Base-by-base conservation (phyloP, 2,329 filamentous ascomycete species). In the Allantophomopsis cytisporea region DNA sequence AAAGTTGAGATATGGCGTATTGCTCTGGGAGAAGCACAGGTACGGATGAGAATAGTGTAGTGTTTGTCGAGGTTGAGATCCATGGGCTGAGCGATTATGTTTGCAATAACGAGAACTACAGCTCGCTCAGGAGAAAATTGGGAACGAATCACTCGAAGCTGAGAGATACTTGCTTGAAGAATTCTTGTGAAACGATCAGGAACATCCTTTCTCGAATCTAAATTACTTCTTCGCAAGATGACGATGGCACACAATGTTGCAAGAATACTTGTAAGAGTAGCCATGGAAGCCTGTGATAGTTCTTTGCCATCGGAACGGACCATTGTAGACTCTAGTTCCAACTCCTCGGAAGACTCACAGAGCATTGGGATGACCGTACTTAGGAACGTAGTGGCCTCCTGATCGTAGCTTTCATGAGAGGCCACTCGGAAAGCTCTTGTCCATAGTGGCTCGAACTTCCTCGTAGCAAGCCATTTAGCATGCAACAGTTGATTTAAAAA, bases 391-490 rank as follows among this genome's bases (percentile, higher is more conserved):
- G 60, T 40, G 2, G 57, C 56, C 18, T 63, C 60, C 14, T 54
- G 41, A 39, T 56, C 57, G 3, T 47, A 47, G 5, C 42, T 43
- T 6, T 49, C 50, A 7, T 51, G 46, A 1, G 61, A 59, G 13
- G 69, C 41, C 7, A 44, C 45, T 15, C 58, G 58, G 15, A 63
- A 51, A 3, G 60, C 53, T 8, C 50, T 46, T 3, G 54, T 54
- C 66, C 66, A 71, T 20, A 67, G 33, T 1, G 45, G 41, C n/a
- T 54, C 49, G 39, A 69, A 64, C 3, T 56, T 59, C 17, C 47
- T 52, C 0, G 64, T 65, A 5, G 60, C 58, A 18, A 71, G 50
- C 68, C 68, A 71, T 8, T 60, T 54, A 4, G 53, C 38, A 0
- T 64, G 64, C 17, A 71, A 46, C 4, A 45, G 41, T 2, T 53